phyloP scores from a whole-genome alignment of 2,329 filamentous ascomycete genomes.

The Orbilia blumenaviensis region DNA sequence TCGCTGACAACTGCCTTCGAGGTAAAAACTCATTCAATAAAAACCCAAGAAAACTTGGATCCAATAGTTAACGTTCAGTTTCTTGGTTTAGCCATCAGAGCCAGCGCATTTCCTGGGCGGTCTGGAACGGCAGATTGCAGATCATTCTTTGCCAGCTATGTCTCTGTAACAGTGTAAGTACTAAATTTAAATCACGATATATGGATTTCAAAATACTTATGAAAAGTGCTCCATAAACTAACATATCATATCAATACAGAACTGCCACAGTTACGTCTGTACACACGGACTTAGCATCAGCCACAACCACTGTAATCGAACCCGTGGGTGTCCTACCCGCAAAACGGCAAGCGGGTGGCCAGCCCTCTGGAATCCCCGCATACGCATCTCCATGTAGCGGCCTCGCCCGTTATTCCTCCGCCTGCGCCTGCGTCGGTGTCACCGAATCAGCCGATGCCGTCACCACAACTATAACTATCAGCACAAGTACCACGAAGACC shows the following conservation, averaged over 20 bases:
- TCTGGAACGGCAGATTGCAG: not conserved
- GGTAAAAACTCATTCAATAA: not conserved
- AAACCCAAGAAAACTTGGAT: not conserved
- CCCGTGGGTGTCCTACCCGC: not conserved
- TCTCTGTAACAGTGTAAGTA: not conserved
- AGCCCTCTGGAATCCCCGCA: not conserved
- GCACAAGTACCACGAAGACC: not conserved
- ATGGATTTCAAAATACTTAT: not conserved
- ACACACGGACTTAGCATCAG: not conserved
- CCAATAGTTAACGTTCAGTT: not conserved
- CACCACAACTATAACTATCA: not conserved
- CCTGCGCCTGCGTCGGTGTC: not conserved
- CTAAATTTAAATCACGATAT: not conserved
- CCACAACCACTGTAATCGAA: not conserved
- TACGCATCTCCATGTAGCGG: constrained; percentile 1
- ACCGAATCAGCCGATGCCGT: not conserved
- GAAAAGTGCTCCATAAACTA: not conserved
- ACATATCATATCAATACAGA: not conserved
- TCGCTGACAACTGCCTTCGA: constrained; percentile 4
- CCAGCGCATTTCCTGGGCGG: not conserved
- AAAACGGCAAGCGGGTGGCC: not conserved
- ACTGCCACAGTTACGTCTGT: not conserved
- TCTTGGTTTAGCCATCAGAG: not conserved
- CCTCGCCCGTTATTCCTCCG: not conserved
- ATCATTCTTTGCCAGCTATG: not conserved